phyloP scores from a whole-genome alignment of 257 asterid genomes.

The Mitragyna speciosa region DNA sequence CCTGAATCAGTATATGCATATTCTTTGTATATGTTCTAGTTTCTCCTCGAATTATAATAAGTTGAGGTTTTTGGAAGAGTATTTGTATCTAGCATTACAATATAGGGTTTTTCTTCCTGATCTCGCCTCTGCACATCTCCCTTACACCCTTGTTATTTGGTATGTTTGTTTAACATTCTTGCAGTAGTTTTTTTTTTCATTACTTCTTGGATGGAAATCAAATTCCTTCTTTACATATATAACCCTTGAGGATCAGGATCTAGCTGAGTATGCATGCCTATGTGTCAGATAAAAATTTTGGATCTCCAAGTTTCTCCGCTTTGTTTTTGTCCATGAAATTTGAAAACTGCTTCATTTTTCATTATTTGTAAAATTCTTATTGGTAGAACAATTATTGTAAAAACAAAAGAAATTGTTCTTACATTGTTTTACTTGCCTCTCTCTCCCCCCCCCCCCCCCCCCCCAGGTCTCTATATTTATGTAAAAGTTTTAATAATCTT shows the following conservation, averaged over 20 bases:
- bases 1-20: background rate
- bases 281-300: conserved; percentile 1
- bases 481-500: conserved; percentile 1
- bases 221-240: background rate
- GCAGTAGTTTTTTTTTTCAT: background rate
- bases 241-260: background rate
- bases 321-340: background rate
- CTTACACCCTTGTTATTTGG: background rate
- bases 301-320: background rate
- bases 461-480: background rate
- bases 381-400: background rate
- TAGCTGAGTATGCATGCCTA: background rate
- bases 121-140: background rate
- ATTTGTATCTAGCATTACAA: background rate
- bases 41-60: background rate
- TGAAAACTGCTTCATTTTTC: background rate
- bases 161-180: background rate
- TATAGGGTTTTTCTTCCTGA: background rate
- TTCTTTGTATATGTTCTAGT: background rate
- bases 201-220: conserved; percentile 1
- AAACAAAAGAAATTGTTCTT: background rate
- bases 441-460: background rate
- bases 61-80: background rate
- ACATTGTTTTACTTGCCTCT: background rate
- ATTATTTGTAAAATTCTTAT: background rate